phyloP scores from a whole-genome alignment of 1,284 basidiomycete species.

The Irpex rosettiformis region DNA sequence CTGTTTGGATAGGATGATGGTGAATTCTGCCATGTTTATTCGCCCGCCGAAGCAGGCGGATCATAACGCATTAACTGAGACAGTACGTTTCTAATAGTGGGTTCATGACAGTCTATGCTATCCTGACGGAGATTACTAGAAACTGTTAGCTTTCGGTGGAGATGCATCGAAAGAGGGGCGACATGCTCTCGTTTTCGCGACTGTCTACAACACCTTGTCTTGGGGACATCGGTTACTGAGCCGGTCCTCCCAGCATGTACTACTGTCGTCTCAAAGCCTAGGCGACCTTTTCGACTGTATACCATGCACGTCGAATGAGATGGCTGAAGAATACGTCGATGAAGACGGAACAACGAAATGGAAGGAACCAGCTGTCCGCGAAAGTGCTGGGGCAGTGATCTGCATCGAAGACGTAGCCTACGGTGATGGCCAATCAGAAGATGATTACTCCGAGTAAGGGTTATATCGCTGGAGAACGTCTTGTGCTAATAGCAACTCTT shows the following conservation, averaged over 20 bases:
- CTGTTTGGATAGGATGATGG: conserved; percentile 38
- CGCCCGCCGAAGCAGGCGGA: conserved; percentile 62
- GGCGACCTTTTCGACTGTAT: conserved; percentile 61
- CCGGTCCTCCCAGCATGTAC: conserved; percentile 62
- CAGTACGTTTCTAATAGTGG: conserved; percentile 33
- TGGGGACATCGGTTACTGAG: conserved; percentile 61
- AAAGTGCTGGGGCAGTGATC: conserved; percentile 41
- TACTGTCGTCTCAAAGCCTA: conserved; percentile 69
- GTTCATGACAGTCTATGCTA: not conserved
- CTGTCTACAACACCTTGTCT: conserved; percentile 53
- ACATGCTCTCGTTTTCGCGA: conserved; percentile 53
- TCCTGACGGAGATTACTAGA: conserved; percentile 24
- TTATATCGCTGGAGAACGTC: not conserved
- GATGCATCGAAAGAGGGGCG: conserved; percentile 18
- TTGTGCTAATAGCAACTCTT: not conserved
- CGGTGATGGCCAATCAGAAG: conserved; percentile 43
- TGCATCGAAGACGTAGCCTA: conserved; percentile 59
- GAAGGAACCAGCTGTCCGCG: conserved; percentile 24
- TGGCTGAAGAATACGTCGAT: conserved; percentile 38
- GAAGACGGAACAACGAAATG: conserved; percentile 34
- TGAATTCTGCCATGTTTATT: conserved; percentile 56
- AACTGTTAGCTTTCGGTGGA: conserved; percentile 26
- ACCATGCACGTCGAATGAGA: conserved; percentile 58
- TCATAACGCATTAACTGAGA: conserved; percentile 50
- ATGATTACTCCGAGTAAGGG: conserved; percentile 63